These are phyloP conservation scores for Ensete glaucum DNA, from an alignment of 176 grass and related monocot genomes.

Conservation along the genomic window DNA sequence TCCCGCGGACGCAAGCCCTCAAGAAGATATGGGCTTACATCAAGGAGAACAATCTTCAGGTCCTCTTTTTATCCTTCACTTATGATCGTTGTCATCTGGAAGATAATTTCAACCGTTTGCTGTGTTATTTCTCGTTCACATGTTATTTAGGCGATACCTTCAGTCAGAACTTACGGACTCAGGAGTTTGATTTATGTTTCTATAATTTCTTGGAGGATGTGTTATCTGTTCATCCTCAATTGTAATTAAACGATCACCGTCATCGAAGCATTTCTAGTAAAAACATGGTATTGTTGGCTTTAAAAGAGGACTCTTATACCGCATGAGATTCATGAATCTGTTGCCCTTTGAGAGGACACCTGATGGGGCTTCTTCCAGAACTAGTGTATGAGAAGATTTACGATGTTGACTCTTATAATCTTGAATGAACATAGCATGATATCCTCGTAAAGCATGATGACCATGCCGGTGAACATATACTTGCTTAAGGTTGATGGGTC, in stretches of 20 bases:
- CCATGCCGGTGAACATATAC: too few species aligned
- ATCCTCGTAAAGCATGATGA: too few species aligned
- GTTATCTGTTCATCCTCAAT: not conserved
- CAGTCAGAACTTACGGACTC: not conserved
- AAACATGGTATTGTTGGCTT: not conserved
- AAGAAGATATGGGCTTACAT: slow-evolving; percentile 92
- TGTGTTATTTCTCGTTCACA: not conserved
- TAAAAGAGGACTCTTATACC: not conserved
- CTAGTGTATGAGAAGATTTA: too few species aligned
- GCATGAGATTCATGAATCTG: not conserved
- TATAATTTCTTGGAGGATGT: not conserved
- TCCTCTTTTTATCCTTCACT: not conserved
- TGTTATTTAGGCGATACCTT: not conserved
- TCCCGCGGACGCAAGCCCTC: slow-evolving; percentile 72
- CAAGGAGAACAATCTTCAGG: slow-evolving; percentile 90
- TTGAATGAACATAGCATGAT: too few species aligned
- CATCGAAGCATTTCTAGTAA: not conserved
- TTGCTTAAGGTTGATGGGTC: too few species aligned
- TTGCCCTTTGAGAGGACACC: not conserved
- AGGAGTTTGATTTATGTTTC: too few species aligned
- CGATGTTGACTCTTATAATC: too few species aligned
- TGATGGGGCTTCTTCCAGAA: not conserved
- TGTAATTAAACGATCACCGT: not conserved
- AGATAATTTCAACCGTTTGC: not conserved
- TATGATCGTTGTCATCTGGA: not conserved